Base-by-base conservation (phyloP, 2,329 filamentous ascomycete genomes). In the Cadophora malorum region DNA sequence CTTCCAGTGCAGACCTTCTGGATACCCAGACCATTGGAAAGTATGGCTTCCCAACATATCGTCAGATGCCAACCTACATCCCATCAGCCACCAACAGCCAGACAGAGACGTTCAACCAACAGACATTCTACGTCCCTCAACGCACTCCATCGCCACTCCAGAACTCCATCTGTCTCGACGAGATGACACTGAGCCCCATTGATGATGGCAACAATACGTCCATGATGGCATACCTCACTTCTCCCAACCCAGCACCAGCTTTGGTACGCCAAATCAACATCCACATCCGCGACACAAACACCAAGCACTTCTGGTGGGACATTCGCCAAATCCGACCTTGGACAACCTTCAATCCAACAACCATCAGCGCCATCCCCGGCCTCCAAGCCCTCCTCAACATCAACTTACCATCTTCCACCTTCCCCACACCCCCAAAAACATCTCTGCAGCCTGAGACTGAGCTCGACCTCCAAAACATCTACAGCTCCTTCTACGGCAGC, bases 301-400 rank as follows among this genome's bases (percentile, higher is more conserved):
- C 86, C 75, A 93, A 90, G 79, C 90, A 97, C 82, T 97, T 95
- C 80, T 98, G 95, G 95, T 97, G 93, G 92, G 95, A 98, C 76
- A 86, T 97, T 67, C 91, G 95, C 73, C 95, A 96, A 78, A 84
- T 97, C 72, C 89, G 92, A 70, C 86, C 89, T 70, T 97, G 95
- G 95, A 86, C 86, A 63, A 86, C 88, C 73, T 97, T 97, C 85
- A 92, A 88, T 72, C 82, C 92, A 12, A 79, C 84, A 64, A 88
- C 90, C 67, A 90, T 97, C 77, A 85, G 90, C 72, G 83, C 87
- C 6, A 88, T 97, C 56, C 91, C 91, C 0, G 89, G 89, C 38
- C 89, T 96, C 28, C 85, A 90, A 7, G 84, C 87, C 25, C 87
- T 97, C 25, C 88, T 97, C 67, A 88, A 88, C 73, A 89, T 91